Evolutionary conservation across 1,139 yeast genomes (phyloP).

Genomic region (Scheffersomyces titani): DNA sequence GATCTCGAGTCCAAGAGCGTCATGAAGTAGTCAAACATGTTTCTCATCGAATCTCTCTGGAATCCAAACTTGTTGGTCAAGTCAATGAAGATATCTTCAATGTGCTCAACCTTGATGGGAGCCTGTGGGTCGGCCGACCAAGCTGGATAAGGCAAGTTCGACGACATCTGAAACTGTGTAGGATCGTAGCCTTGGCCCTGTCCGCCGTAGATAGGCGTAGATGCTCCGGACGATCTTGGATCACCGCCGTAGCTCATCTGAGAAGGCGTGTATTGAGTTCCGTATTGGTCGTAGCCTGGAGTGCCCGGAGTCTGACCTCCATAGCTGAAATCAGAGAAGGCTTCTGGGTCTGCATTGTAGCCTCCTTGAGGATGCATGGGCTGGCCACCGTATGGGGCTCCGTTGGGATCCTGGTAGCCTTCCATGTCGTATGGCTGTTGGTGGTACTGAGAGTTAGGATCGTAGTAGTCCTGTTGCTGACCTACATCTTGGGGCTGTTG

Average conservation of each 20-base stretch:
- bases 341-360: slow-evolving; percentile 66
- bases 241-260: slow-evolving; percentile 79
- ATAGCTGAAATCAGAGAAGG: slow-evolving; percentile 75
- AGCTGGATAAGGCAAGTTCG: slow-evolving; percentile 85
- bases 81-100: slow-evolving; percentile 89
- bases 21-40: slow-evolving; percentile 96
- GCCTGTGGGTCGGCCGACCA: slow-evolving; percentile 91
- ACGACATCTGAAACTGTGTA: slow-evolving; percentile 59
- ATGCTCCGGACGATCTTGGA: slow-evolving; percentile 87
- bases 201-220: slow-evolving; percentile 90
- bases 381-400: slow-evolving; percentile 26
- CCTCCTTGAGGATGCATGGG: slow-evolving; percentile 36
- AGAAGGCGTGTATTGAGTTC: slow-evolving; percentile 78
- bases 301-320: slow-evolving; percentile 66
- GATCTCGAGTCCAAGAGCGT: slow-evolving; percentile 90
- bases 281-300: slow-evolving; percentile 72
- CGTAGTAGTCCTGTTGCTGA: slow-evolving; percentile 38
- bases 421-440: slow-evolving; percentile 53
- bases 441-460: slow-evolving; percentile 55
- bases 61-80: slow-evolving; percentile 91
- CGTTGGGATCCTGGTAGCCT: slow-evolving; percentile 41
- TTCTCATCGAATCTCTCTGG: slow-evolving; percentile 96
- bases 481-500: slow-evolving; percentile 44
- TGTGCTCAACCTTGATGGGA: slow-evolving; percentile 79
- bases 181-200: slow-evolving; percentile 64